phyloP scores from a whole-genome alignment of 164 flowering plant genomes.

The Magnolia kwangsiensis region DNA sequence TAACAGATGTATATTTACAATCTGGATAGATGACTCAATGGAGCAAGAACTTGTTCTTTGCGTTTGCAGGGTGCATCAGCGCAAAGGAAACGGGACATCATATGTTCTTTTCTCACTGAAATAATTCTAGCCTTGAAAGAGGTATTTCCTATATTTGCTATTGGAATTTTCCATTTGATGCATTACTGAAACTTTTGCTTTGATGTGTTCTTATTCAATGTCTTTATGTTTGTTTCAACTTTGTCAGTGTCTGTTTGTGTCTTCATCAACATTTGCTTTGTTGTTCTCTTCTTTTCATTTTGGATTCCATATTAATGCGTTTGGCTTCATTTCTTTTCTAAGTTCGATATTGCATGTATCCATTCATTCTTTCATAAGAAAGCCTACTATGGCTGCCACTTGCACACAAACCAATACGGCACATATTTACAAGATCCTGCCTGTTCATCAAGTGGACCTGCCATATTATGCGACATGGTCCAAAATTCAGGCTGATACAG shows the following conservation, averaged over 20 bases:
- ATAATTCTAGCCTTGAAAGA: constrained; percentile 90
- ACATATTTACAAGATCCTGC: too few relatives aligned
- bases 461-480: too few relatives aligned
- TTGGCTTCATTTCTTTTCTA: neutral
- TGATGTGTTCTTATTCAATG: neutral
- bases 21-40: neutral
- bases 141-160: constrained; percentile 37
- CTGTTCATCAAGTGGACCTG: too few relatives aligned
- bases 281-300: neutral
- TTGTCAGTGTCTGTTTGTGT: neutral
- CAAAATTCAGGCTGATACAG: too few relatives aligned
- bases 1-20: neutral
- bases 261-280: neutral
- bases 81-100: constrained; percentile 38
- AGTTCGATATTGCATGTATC: neutral
- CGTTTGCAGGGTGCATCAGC: constrained; percentile 52
- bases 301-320: neutral
- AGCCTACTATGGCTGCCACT: too few relatives aligned
- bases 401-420: too few relatives aligned
- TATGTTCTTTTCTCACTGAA: constrained; percentile 80
- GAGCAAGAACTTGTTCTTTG: constrained; percentile 5
- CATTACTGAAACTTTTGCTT: neutral
- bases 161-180: neutral
- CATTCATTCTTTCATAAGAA: neutral
- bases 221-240: neutral